phyloP scores from a whole-genome alignment of 257 asterid species.

The Solanum peruvianum region DNA sequence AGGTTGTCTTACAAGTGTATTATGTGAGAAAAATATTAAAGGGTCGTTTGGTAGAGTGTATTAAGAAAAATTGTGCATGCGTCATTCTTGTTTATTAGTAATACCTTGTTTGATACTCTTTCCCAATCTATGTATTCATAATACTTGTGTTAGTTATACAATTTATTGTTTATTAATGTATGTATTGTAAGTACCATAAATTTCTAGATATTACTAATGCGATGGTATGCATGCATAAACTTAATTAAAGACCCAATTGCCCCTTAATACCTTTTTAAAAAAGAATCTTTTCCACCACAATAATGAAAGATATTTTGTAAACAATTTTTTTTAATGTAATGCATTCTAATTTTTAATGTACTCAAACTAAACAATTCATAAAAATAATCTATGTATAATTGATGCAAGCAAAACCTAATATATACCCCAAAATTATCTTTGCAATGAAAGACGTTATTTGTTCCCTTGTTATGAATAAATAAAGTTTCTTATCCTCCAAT shows the following conservation, averaged over 20 bases:
- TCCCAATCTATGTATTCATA: not conserved
- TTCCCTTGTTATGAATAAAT: not conserved
- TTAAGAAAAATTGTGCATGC: not conserved
- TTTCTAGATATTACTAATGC: not conserved
- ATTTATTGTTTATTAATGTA: not conserved
- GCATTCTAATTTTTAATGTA: no score
- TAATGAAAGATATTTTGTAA: not conserved
- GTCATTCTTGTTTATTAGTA: no score
- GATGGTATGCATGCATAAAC: not conserved
- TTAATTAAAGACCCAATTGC: not conserved
- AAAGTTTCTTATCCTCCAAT: not conserved
- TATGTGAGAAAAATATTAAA: not conserved
- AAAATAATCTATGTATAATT: no score
- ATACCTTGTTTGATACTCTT: not conserved
- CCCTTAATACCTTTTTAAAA: not conserved
- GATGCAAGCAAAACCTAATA: not conserved
- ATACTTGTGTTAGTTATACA: not conserved
- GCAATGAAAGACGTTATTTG: not conserved
- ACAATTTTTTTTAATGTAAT: no score
- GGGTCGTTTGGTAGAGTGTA: not conserved
- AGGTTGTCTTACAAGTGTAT: not conserved
- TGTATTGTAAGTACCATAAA: not conserved
- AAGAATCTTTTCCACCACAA: not conserved
- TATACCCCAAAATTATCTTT: not conserved
- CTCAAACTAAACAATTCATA: not conserved